Percentiles rank a stretch among this genome's conserved stretches.
These are phyloP conservation scores for Xylariaceae sp. DNA, from an alignment of 2,329 filamentous ascomycete genomes.

Conservation along the genomic window DNA sequence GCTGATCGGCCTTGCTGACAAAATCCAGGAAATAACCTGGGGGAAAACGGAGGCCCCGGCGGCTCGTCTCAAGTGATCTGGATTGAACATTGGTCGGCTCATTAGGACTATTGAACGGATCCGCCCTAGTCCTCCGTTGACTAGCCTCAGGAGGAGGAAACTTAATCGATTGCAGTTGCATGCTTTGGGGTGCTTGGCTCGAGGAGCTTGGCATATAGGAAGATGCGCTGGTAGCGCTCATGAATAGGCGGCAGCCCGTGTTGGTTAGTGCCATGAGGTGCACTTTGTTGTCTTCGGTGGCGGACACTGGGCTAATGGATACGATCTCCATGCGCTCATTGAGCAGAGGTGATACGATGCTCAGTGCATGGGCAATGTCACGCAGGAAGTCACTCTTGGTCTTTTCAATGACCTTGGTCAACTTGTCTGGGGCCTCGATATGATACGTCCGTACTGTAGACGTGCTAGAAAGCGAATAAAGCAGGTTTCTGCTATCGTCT, in stretches of 20 bases:
- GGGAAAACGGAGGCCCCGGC: slow-evolving; percentile 68
- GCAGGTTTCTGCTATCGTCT: slow-evolving; percentile 84
- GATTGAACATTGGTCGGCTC: slow-evolving; percentile 56
- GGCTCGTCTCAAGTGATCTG: slow-evolving; percentile 54
- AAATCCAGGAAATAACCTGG: slow-evolving; percentile 94
- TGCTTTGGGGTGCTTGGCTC: slow-evolving; percentile 79
- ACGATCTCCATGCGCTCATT: slow-evolving; percentile 75
- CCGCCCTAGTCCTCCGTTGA: slow-evolving; percentile 34
- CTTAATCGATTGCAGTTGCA: slow-evolving; percentile 97
- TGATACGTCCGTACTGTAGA: slow-evolving; percentile 93
- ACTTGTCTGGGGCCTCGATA: slow-evolving; percentile 69
- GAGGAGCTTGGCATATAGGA: slow-evolving; percentile 67
- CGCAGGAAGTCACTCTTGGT: slow-evolving; percentile 64
- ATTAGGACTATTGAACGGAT: slow-evolving; percentile 39
- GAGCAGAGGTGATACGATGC: slow-evolving; percentile 74
- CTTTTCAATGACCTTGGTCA: slow-evolving; percentile 70
- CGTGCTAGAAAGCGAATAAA: slow-evolving; percentile 88
- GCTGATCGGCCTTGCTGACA: slow-evolving; percentile 65
- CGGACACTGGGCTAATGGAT: slow-evolving; percentile 83
- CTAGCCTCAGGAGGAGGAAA: slow-evolving; percentile 71
- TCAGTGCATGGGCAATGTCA: slow-evolving; percentile 82
- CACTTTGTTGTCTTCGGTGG: slow-evolving; percentile 78
- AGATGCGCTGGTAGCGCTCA: slow-evolving; percentile 84
- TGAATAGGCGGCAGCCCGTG: slow-evolving; percentile 88
- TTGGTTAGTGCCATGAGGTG: slow-evolving; percentile 90